Percentiles rank a stretch among this genome's conserved stretches.
phyloP scores from a whole-genome alignment of 148 eudicot genomes.

The Rheum nobile region DNA sequence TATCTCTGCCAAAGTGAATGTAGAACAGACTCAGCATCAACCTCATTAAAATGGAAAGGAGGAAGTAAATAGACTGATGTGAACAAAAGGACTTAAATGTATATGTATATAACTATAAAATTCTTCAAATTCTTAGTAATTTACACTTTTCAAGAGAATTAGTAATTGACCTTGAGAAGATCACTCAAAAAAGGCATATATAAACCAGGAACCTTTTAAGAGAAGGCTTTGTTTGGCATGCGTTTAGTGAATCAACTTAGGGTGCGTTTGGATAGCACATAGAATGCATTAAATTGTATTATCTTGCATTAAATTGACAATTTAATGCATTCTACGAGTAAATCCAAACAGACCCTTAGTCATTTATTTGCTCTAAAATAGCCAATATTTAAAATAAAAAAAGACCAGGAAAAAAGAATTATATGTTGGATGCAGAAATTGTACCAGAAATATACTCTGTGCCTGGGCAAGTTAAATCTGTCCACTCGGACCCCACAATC shows the following conservation, averaged over 20 bases:
- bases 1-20: slow-evolving; percentile 60
- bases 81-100: not conserved
- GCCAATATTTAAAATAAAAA: too few relatives aligned
- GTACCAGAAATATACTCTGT: slow-evolving; percentile 59
- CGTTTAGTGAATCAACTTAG: not conserved
- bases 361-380: not conserved
- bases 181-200: not conserved
- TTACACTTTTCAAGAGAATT: not conserved
- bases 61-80: slow-evolving; percentile 8
- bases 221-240: not conserved
- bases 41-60: slow-evolving; percentile 39
- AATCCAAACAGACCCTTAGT: too few relatives aligned
- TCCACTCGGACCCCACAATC: slow-evolving; percentile 19
- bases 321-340: too few relatives aligned
- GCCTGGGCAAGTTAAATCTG: slow-evolving; percentile 52
- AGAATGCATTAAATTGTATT: too few relatives aligned
- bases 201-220: too few relatives aligned
- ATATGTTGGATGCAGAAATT: not conserved
- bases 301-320: too few relatives aligned
- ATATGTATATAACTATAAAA: not conserved
- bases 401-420: not conserved
- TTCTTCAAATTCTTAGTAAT: not conserved
- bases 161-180: not conserved
- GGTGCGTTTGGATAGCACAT: too few relatives aligned
- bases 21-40: slow-evolving; percentile 69